Evolutionary conservation across 2,329 filamentous ascomycete genomes (phyloP), one percentile per base, ranked within the genome.

Genomic region (Colletotrichum kahawae): DNA sequence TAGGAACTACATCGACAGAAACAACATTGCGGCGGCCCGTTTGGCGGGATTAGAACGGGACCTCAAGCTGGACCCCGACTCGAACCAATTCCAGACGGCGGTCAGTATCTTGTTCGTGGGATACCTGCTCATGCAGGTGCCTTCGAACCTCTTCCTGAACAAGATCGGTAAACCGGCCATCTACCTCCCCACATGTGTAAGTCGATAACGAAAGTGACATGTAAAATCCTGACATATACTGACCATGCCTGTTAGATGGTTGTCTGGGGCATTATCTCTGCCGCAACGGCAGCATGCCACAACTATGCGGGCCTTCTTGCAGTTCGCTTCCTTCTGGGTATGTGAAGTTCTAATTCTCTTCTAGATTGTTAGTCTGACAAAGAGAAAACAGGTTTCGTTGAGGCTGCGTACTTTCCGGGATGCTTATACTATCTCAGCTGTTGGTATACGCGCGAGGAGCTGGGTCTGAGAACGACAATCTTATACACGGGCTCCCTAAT

Each of bases 401-500:
- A 77, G 34, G 76, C 76, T 1, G 73, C 76, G 4, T 70, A 76
- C 60, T 75, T 77, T 24, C 75, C 75, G 2, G 87, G 90, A 12
- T 91, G 91, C 78, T 83, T 93, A 5, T 94, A 92, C 83, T 93
- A 91, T 77, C 86, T 94, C 48, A 87, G 85, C 73, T 88, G 86
- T 69, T 94, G 93, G 93, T 95, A 95, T 79, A 94, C 92, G 0
- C 88, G 93, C 59, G 91, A 91, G 77, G 93, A 94, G 81, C 86
- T 94, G 2, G 91, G 90, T 12, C 84, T 93, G n/a, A 88, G 92
- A 12, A 93, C 91, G 16, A 91, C 92, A 3, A 85, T 93, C 24
- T 87, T 94, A 8, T 94, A 94, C 81, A 91, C 92, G 0, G 94
- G 93, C 0, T 91, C 92, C 0, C 85, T 95, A 33, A 89, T 95